Evolutionary conservation across 75 land plant genomes (phyloP).

Genomic region (Larix kaempferi): DNA sequence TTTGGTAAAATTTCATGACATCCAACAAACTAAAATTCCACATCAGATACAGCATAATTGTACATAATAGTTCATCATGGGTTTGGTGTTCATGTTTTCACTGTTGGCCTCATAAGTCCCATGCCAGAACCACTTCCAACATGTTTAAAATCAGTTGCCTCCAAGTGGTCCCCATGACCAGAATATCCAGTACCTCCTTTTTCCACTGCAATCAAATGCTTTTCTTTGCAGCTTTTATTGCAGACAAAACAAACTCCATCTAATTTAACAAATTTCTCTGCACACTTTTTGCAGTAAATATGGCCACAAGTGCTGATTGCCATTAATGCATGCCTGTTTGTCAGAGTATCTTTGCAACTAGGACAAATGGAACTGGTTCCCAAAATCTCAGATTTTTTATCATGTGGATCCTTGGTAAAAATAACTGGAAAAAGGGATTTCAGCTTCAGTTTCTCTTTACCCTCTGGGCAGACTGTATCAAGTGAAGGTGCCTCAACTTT

Average conservation of each 20-base stretch:
- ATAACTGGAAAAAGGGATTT: slow-evolving; percentile 73
- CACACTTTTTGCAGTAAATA: slow-evolving; percentile 92
- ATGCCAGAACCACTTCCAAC: slow-evolving; percentile 94
- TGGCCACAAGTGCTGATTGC: slow-evolving; percentile 91
- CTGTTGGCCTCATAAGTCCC: slow-evolving; percentile 84
- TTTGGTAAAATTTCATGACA: neutral
- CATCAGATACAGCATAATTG: neutral
- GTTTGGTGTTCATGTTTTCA: slow-evolving; percentile 34
- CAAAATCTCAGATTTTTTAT: slow-evolving; percentile 30
- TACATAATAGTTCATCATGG: neutral
- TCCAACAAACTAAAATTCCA: neutral
- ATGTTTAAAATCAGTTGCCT: slow-evolving; percentile 92
- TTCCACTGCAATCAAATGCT: slow-evolving; percentile 62
- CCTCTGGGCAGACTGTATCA: slow-evolving; percentile 87
- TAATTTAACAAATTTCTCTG: slow-evolving; percentile 64
- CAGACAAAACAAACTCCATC: slow-evolving; percentile 82
- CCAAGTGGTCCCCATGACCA: slow-evolving; percentile 79
- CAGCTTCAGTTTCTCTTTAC: slow-evolving; percentile 88
- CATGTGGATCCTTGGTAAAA: slow-evolving; percentile 57
- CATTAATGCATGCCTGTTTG: slow-evolving; percentile 67
- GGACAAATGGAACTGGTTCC: slow-evolving; percentile 78
- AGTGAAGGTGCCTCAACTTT: slow-evolving; percentile 76
- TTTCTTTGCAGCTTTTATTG: slow-evolving; percentile 74
- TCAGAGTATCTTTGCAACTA: slow-evolving; percentile 88
- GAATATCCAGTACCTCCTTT: slow-evolving; percentile 97